phyloP scores from a whole-genome alignment of 2,329 filamentous ascomycete species.

The Talaromyces amestolkiae region DNA sequence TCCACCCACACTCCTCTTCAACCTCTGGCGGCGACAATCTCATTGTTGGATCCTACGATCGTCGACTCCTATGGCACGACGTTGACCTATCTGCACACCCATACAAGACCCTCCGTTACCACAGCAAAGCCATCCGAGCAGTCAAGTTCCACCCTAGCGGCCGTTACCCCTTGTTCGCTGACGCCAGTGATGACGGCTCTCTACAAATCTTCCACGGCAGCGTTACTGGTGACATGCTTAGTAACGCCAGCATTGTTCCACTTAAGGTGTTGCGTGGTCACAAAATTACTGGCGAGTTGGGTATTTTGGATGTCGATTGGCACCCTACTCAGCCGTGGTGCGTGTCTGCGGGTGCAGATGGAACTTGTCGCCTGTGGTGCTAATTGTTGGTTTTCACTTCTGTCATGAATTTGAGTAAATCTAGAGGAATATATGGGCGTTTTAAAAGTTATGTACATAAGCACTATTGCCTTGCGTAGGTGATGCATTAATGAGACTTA shows the following conservation, averaged over 20 bases:
- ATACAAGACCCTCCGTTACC: conserved; percentile 96
- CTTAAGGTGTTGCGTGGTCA: conserved; percentile 92
- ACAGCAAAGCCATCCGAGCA: conserved; percentile 83
- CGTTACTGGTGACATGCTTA: conserved; percentile 90
- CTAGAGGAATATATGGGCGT: conserved; percentile 14
- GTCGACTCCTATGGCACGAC: conserved; percentile 93
- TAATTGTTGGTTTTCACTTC: conserved; percentile 32
- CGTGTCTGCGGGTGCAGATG: conserved; percentile 90
- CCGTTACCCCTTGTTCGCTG: conserved; percentile 82
- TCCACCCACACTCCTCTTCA: conserved; percentile 85
- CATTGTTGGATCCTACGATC: conserved; percentile 91
- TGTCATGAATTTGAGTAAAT: conserved; percentile 2
- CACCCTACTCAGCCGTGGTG: conserved; percentile 92
- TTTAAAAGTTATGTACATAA: conserved; percentile 20
- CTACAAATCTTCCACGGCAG: conserved; percentile 96
- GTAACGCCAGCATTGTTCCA: conserved; percentile 93
- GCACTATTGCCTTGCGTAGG: background rate
- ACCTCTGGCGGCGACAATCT: conserved; percentile 91
- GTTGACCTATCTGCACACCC: conserved; percentile 85
- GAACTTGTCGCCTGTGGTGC: conserved; percentile 86
- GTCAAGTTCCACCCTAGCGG: conserved; percentile 80
- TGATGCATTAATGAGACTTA: conserved; percentile 5
- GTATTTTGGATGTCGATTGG: conserved; percentile 94
- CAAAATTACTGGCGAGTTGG: conserved; percentile 78
- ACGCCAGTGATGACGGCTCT: conserved; percentile 90